phyloP scores from a whole-genome alignment of 2,329 filamentous ascomycete species.

The Alternaria triticina region DNA sequence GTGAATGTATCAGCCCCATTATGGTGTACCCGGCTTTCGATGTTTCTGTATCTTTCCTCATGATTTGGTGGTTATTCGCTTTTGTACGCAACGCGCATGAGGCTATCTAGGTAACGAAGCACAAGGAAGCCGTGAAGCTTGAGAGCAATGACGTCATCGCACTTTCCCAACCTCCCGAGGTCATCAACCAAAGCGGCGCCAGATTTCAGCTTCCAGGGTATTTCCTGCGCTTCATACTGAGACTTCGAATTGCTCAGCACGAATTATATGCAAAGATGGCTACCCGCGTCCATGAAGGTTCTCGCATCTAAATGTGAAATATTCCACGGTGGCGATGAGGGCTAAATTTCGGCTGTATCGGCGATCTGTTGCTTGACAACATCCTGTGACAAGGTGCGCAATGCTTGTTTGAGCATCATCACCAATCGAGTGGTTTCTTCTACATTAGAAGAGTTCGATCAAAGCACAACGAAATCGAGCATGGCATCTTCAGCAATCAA shows the following conservation, averaged over 20 bases:
- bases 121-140: background rate
- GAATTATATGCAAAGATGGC: background rate
- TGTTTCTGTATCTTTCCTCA: background rate
- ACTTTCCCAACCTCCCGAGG: background rate
- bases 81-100: background rate
- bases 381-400: background rate
- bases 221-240: background rate
- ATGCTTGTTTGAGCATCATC: background rate
- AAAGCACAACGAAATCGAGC: background rate
- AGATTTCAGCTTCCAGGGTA: background rate
- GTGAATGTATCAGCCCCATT: background rate
- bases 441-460: background rate
- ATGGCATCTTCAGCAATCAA: conserved; percentile 1
- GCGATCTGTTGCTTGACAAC: background rate
- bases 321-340: background rate
- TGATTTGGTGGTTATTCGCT: background rate
- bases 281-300: background rate
- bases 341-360: background rate
- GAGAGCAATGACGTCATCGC: background rate
- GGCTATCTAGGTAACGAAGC: background rate
- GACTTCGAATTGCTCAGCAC: background rate
- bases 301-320: background rate
- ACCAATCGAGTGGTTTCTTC: background rate
- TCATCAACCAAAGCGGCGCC: background rate
- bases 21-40: background rate